A percentile compares a stretch with the other conserved stretches of the same genome.
Conservation (phyloP, 2,329 filamentous ascomycete genomes). For the Sporothrix dimorphospora region DNA sequence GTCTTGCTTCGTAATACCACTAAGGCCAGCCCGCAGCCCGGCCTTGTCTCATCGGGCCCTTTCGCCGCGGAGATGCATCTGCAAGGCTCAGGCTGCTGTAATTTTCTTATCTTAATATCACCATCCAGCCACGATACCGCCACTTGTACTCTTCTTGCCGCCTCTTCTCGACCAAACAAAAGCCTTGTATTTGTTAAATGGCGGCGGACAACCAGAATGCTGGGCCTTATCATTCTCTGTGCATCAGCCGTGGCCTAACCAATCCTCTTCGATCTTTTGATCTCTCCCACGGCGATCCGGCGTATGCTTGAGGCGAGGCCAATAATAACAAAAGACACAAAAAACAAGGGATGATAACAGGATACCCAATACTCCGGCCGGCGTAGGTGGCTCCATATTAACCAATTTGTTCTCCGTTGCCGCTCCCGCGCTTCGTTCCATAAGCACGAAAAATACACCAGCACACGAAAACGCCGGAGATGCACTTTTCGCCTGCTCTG, state of each 20-base stretch:
- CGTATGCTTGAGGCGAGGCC: not conserved
- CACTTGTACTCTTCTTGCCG: not conserved
- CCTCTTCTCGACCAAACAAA: not conserved
- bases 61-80: slow-evolving; percentile 31
- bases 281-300: not conserved
- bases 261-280: not conserved
- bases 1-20: not conserved
- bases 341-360: not conserved
- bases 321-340: not conserved
- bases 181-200: slow-evolving; percentile 3
- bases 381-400: slow-evolving; percentile 11
- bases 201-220: not conserved
- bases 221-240: not conserved
- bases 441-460: not conserved
- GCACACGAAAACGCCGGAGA: slow-evolving; percentile 28
- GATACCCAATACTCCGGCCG: not conserved
- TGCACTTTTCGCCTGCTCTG: not conserved
- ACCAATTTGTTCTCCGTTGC: not conserved
- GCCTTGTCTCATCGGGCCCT: slow-evolving; percentile 20
- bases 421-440: not conserved
- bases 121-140: not conserved
- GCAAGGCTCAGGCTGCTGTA: not conserved
- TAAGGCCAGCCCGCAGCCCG: not conserved
- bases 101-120: not conserved
- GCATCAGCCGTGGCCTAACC: not conserved